Conservation (phyloP, 441 rosid species). For the Gossypium gossypioides region DNA sequence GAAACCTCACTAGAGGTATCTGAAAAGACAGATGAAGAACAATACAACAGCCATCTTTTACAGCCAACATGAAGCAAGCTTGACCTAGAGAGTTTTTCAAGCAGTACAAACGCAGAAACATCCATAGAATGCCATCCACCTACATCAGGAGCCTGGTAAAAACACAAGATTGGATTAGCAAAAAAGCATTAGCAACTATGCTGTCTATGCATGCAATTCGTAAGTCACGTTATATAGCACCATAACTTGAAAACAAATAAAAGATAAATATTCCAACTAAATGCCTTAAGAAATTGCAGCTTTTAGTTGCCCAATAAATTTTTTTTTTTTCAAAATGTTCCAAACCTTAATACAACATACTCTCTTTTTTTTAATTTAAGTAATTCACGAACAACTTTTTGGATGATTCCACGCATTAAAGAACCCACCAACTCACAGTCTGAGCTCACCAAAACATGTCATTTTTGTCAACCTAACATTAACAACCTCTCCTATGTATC, state of each 20-base stretch:
- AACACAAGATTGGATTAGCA: conserved; percentile 21
- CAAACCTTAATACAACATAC: background rate
- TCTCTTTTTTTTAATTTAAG: background rate
- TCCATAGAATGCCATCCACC: conserved; percentile 33
- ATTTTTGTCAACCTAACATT: background rate
- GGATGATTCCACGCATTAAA: background rate
- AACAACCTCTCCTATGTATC: background rate
- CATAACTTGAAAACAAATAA: background rate
- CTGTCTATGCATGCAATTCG: background rate
- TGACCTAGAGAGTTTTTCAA: conserved; percentile 35
- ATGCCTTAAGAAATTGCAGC: background rate
- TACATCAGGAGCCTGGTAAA: conserved; percentile 33
- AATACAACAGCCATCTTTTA: conserved; percentile 47
- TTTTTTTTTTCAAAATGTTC: background rate
- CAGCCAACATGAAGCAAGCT: conserved; percentile 29
- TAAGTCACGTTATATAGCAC: background rate
- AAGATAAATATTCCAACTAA: background rate
- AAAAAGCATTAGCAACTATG: background rate
- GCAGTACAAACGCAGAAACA: conserved; percentile 28
- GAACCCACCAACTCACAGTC: background rate
- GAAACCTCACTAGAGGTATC: conserved; percentile 37
- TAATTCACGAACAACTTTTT: background rate
- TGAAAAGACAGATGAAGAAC: conserved; percentile 41
- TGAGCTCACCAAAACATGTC: conserved; percentile 4
- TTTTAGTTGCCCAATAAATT: background rate